These are phyloP conservation scores for Balakata baccata DNA, from an alignment of 345 rosid genomes.

Conservation along the genomic window DNA sequence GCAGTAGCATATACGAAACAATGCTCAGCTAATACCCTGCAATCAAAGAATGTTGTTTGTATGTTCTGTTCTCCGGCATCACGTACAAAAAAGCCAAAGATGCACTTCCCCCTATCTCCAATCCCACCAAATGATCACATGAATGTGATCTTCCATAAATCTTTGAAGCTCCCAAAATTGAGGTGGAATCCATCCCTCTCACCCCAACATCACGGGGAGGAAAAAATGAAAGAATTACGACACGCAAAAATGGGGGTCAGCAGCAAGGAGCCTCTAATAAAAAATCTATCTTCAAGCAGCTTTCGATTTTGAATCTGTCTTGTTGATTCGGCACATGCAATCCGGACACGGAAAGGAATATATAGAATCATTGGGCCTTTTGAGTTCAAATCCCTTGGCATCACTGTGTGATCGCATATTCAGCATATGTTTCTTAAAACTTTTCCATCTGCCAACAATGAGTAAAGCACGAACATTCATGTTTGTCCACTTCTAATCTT, in stretches of 20 bases:
- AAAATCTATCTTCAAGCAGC: slow-evolving; percentile 14
- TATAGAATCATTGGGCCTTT: slow-evolving; percentile 78
- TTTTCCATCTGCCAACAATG: slow-evolving; percentile 67
- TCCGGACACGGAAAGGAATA: slow-evolving; percentile 96
- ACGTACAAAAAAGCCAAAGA: slow-evolving; percentile 41
- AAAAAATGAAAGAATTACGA: slow-evolving; percentile 52
- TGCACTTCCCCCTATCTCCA: slow-evolving; percentile 26
- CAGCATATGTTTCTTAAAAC: slow-evolving; percentile 84
- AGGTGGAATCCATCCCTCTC: slow-evolving; percentile 34
- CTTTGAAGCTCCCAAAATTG: slow-evolving; percentile 34
- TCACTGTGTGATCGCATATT: slow-evolving; percentile 90
- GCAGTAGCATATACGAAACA: slow-evolving; percentile 37
- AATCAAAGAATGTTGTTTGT: slow-evolving; percentile 10
- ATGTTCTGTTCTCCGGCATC: slow-evolving; percentile 32
- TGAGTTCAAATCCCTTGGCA: slow-evolving; percentile 87
- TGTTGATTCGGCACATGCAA: slow-evolving; percentile 85
- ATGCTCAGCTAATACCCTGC: slow-evolving; percentile 32
- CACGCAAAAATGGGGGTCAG: slow-evolving; percentile 32
- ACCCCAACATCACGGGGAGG: slow-evolving; percentile 8
- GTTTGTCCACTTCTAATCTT: not conserved
- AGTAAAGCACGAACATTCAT: not conserved
- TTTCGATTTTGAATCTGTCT: slow-evolving; percentile 48
- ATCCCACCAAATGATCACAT: slow-evolving; percentile 28
- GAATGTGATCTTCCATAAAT: slow-evolving; percentile 29
- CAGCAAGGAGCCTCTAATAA: slow-evolving; percentile 24